A percentile compares a stretch with the other conserved stretches of the same genome.
Evolutionary conservation across 1,139 yeast species (phyloP).

Genomic region (Protomyces arabidopsidicola): DNA sequence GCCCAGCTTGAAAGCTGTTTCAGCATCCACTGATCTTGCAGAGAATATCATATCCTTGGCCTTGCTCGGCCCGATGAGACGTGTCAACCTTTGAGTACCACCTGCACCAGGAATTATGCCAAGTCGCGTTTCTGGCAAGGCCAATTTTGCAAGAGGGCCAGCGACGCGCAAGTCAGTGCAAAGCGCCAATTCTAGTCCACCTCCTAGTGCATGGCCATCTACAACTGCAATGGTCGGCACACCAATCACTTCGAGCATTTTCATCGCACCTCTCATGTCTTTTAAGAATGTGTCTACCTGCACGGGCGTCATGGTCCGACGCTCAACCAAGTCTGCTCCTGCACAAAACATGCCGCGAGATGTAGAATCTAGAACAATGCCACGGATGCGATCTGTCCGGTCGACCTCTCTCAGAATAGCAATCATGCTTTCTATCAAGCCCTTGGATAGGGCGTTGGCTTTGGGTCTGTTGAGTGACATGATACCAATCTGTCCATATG

Average conservation of each 20-base stretch:
- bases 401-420: neutral
- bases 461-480: slow-evolving; percentile 10
- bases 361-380: slow-evolving; percentile 3
- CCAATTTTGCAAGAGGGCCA: slow-evolving; percentile 11
- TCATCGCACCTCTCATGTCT: slow-evolving; percentile 15
- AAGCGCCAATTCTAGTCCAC: slow-evolving; percentile 15
- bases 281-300: slow-evolving; percentile 8
- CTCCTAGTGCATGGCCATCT: slow-evolving; percentile 22
- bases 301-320: slow-evolving; percentile 8
- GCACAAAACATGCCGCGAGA: slow-evolving; percentile 19
- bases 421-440: neutral
- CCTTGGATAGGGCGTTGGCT: slow-evolving; percentile 16
- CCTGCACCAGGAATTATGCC: slow-evolving; percentile 28
- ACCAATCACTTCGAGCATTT: neutral
- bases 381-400: slow-evolving; percentile 4
- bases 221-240: slow-evolving; percentile 18
- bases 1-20: slow-evolving; percentile 1
- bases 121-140: slow-evolving; percentile 17
- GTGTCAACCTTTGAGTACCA: slow-evolving; percentile 16
- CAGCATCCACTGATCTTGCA: slow-evolving; percentile 6
- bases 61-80: slow-evolving; percentile 16
- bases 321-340: slow-evolving; percentile 22
- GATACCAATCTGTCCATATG: slow-evolving; percentile 14
- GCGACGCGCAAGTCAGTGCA: slow-evolving; percentile 17
- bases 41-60: slow-evolving; percentile 16